These are phyloP conservation scores for Stachybotrys chlorohalonatus DNA, from an alignment of 2,329 filamentous ascomycete species.

Conservation along the genomic window DNA sequence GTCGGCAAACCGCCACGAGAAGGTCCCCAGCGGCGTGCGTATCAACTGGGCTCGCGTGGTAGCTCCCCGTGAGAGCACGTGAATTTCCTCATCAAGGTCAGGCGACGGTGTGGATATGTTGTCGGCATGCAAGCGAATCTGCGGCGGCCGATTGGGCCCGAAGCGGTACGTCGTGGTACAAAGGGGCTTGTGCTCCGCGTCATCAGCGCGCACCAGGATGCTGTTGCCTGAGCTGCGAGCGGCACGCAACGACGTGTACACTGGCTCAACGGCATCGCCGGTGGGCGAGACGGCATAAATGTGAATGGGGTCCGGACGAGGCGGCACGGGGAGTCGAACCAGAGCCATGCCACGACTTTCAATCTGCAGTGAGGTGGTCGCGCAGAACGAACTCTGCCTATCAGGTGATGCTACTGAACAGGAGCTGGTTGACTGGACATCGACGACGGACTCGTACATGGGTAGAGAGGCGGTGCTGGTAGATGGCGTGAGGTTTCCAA, in stretches of 20 bases:
- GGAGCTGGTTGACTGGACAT: not conserved
- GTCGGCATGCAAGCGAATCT: conserved; percentile 21
- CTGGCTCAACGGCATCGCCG: conserved; percentile 27
- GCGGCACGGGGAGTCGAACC: conserved; percentile 31
- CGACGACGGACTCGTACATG: conserved; percentile 9
- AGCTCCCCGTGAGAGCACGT: conserved; percentile 24
- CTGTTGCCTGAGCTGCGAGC: conserved; percentile 36
- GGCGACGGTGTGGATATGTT: conserved; percentile 1
- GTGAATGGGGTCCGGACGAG: conserved; percentile 28
- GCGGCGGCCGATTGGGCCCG: conserved; percentile 42
- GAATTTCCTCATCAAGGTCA: conserved; percentile 13
- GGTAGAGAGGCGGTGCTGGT: conserved; percentile 19
- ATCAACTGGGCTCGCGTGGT: conserved; percentile 38
- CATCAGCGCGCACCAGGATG: conserved; percentile 34
- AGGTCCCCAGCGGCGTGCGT: conserved; percentile 36
- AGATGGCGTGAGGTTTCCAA: conserved; percentile 11
- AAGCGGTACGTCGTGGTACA: conserved; percentile 47
- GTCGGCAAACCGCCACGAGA: conserved; percentile 48
- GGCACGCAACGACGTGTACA: conserved; percentile 43
- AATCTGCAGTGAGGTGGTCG: conserved; percentile 39
- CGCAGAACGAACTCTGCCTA: conserved; percentile 20
- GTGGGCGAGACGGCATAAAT: conserved; percentile 31
- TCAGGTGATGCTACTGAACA: not conserved
- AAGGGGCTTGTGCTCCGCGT: conserved; percentile 24
- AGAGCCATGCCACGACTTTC: conserved; percentile 33